phyloP scores from a whole-genome alignment of 2,329 filamentous ascomycete genomes.

The Colletotrichum sojae region DNA sequence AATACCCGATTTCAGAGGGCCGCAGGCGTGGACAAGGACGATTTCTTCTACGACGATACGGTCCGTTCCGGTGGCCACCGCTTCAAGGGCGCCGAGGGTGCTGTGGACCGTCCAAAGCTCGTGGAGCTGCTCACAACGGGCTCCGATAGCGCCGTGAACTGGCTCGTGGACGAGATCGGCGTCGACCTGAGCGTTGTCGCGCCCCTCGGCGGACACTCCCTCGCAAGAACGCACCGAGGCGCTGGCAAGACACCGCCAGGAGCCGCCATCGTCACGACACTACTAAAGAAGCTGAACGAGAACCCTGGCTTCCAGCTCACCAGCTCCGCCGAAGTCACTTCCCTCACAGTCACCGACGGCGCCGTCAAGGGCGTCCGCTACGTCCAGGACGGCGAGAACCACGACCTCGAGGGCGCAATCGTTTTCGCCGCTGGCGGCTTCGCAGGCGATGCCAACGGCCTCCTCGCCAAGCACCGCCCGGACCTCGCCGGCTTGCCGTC shows the following conservation, averaged over 20 bases:
- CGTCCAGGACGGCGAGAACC: constrained; percentile 49
- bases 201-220: constrained; percentile 71
- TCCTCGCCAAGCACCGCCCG: constrained; percentile 69
- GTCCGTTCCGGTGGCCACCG: constrained; percentile 67
- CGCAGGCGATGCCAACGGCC: constrained; percentile 70
- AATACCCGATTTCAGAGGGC: constrained; percentile 69
- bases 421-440: constrained; percentile 75
- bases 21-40: constrained; percentile 51
- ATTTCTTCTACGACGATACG: constrained; percentile 69
- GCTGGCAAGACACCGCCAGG: constrained; percentile 70
- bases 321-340: constrained; percentile 67
- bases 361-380: constrained; percentile 69
- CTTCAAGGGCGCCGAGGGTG: constrained; percentile 47
- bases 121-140: constrained; percentile 62
- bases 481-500: constrained; percentile 73
- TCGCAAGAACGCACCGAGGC: constrained; percentile 71
- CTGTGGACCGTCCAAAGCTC: constrained; percentile 57
- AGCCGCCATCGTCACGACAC: constrained; percentile 68
- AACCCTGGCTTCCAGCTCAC: constrained; percentile 65
- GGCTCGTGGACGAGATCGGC: constrained; percentile 69
- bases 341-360: constrained; percentile 55
- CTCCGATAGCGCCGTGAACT: constrained; percentile 66
- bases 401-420: constrained; percentile 65
- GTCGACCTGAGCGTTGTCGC: constrained; percentile 72
- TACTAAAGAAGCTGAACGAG: constrained; percentile 66